Conservation (phyloP, 176 grass and related monocot species). For the Raddia distichophylla region DNA sequence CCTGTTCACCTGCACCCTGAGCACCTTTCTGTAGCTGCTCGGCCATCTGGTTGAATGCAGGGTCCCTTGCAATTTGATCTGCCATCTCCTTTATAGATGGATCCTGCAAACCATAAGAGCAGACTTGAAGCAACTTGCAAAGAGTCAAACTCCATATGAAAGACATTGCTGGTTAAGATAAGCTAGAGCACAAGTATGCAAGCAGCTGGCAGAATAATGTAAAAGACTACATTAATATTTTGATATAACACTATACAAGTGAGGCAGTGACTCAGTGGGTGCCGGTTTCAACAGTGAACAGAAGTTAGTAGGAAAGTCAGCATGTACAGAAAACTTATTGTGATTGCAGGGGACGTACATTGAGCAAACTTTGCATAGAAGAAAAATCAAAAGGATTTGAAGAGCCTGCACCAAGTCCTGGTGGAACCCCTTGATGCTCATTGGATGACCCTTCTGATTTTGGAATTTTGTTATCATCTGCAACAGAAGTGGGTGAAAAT, state of each 20-base stretch:
- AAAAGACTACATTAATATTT: background rate
- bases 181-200: slow-evolving; percentile 19
- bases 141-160: background rate
- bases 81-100: slow-evolving; percentile 96
- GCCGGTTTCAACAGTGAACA: background rate
- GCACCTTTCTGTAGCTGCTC: slow-evolving; percentile 81
- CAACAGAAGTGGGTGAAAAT: slow-evolving; percentile 15
- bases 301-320: background rate
- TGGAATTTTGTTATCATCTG: slow-evolving; percentile 61
- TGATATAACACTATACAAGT: background rate
- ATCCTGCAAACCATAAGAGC: slow-evolving; percentile 60
- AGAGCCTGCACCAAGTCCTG: slow-evolving; percentile 40
- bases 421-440: slow-evolving; percentile 42
- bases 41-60: slow-evolving; percentile 88
- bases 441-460: slow-evolving; percentile 71
- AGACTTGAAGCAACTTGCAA: background rate
- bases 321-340: slow-evolving; percentile 6
- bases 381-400: slow-evolving; percentile 79
- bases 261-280: background rate
- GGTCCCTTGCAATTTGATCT: slow-evolving; percentile 84
- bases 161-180: slow-evolving; percentile 19
- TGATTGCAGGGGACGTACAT: slow-evolving; percentile 50
- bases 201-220: slow-evolving; percentile 10
- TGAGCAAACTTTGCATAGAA: slow-evolving; percentile 72
- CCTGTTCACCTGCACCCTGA: slow-evolving; percentile 67